Evolutionary conservation across 2,329 filamentous ascomycete genomes (phyloP), one percentile per base, ranked within the genome.

Genomic region (Xylaria sp.): DNA sequence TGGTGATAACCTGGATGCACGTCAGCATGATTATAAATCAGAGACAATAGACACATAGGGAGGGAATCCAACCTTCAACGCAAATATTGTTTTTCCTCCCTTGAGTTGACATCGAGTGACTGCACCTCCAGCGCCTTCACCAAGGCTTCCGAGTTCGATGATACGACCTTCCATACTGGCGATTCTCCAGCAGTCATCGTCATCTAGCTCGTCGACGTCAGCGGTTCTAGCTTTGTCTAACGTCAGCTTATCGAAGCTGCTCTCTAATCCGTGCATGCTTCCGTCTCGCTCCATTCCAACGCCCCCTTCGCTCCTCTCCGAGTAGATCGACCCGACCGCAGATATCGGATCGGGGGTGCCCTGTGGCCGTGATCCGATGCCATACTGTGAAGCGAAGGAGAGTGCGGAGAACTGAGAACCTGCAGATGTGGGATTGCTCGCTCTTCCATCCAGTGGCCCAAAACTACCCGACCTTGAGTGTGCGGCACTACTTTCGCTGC

Each of bases 171-270:
- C 93, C 79, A 92, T 88, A 77, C 94, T 97, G 11, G 95, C 96
- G 60, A 97, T 94, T 78, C 92, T 90, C 96, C 96, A 99, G 21
- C 93, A 68, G 21, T 70, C 94, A 71, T 97, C 93, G 75, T 98
- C 94, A 77, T 98, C 95, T 57, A 99, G 82, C 73, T 98, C 95
- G 75, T 98, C 95, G 3, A 97, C 95, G 79, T 99, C 96, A 47
- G 95, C 82, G 27, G 90, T 92, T 71, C 93, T 87, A 42, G 93
- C 93, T 80, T 91, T 94, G 73, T 97, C 94, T 54, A 96, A 79
- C 58, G 89, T 92, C 75, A 97, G 81, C 79, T 94, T 90, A 72
- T 97, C 93, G 66, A 98, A 89, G 2, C 74, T 76, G 58, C 89
- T 90, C 69, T 94, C 86, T 2, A 96, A 83, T 3, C 90, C 90